Evolutionary conservation across 2,329 filamentous ascomycete genomes (phyloP).

Genomic region (Phaeosphaeriaceae sp.): DNA sequence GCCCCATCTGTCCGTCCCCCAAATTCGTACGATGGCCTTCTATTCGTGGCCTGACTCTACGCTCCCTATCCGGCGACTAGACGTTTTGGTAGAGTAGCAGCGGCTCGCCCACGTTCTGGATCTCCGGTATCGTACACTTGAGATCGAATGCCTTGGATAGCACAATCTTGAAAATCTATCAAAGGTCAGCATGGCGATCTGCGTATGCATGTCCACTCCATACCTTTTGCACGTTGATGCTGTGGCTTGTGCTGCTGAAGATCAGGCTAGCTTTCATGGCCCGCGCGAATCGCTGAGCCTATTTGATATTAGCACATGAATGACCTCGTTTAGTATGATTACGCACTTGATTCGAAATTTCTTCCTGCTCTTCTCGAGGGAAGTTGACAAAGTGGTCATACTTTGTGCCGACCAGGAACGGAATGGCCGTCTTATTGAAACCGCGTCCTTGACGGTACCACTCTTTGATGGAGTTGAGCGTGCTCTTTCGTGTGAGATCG

Average conservation of each 20-base stretch:
- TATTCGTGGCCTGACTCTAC: slow-evolving; percentile 23
- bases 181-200: slow-evolving; percentile 34
- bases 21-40: slow-evolving; percentile 16
- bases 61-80: slow-evolving; percentile 32
- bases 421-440: slow-evolving; percentile 99
- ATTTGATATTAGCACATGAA: slow-evolving; percentile 8
- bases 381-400: slow-evolving; percentile 99
- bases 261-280: slow-evolving; percentile 98
- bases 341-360: slow-evolving; percentile 90
- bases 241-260: slow-evolving; percentile 98
- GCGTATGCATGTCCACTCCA: slow-evolving; percentile 1
- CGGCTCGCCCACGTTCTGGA: slow-evolving; percentile 96
- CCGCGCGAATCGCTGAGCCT: slow-evolving; percentile 95
- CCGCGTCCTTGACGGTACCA: slow-evolving; percentile 98
- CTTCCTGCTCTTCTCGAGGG: slow-evolving; percentile 94
- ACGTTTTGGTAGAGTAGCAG: slow-evolving; percentile 78
- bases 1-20: slow-evolving; percentile 19
- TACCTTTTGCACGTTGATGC: slow-evolving; percentile 99
- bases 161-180: slow-evolving; percentile 98
- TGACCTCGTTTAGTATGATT: not conserved
- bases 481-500: slow-evolving; percentile 96
- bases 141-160: slow-evolving; percentile 98
- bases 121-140: slow-evolving; percentile 98
- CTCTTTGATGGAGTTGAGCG: slow-evolving; percentile 98
- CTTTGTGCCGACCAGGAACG: slow-evolving; percentile 95